These are phyloP conservation scores for Bipolaris gigantea DNA, from an alignment of 2,329 filamentous ascomycete genomes.

Conservation along the genomic window DNA sequence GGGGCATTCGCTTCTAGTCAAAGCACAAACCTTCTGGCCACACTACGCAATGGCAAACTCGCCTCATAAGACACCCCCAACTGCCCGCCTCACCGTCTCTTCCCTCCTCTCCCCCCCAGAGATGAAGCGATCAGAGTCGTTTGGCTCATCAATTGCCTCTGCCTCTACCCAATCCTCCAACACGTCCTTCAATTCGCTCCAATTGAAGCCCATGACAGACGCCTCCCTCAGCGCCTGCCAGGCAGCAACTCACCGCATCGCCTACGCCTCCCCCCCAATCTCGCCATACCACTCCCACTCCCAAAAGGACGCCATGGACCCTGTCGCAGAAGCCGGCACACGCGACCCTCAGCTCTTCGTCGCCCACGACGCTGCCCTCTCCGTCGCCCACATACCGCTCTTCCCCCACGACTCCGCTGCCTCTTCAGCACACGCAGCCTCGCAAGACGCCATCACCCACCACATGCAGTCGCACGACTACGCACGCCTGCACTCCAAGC, in stretches of 20 bases:
- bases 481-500: slow-evolving; percentile 34
- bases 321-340: slow-evolving; percentile 30
- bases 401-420: slow-evolving; percentile 38
- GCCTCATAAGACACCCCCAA: slow-evolving; percentile 32
- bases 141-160: slow-evolving; percentile 38
- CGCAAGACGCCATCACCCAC: slow-evolving; percentile 34
- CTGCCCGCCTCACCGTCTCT: slow-evolving; percentile 41
- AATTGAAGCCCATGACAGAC: slow-evolving; percentile 26
- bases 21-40: slow-evolving; percentile 24
- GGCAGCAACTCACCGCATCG: slow-evolving; percentile 31
- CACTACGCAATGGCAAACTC: slow-evolving; percentile 36
- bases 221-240: slow-evolving; percentile 21
- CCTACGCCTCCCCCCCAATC: slow-evolving; percentile 46
- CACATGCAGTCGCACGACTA: slow-evolving; percentile 42
- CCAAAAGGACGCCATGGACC: slow-evolving; percentile 44
- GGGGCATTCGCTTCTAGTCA: slow-evolving; percentile 7
- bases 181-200: slow-evolving; percentile 34
- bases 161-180: slow-evolving; percentile 27
- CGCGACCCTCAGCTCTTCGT: slow-evolving; percentile 44
- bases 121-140: slow-evolving; percentile 46
- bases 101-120: slow-evolving; percentile 48
- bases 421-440: slow-evolving; percentile 9
- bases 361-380: slow-evolving; percentile 28
- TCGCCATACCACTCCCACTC: slow-evolving; percentile 42
- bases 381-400: slow-evolving; percentile 39